A percentile compares a stretch with the other conserved stretches of the same genome.
Evolutionary conservation across 2,329 filamentous ascomycete genomes (phyloP).

Genomic region (Coniochaeta sp.): DNA sequence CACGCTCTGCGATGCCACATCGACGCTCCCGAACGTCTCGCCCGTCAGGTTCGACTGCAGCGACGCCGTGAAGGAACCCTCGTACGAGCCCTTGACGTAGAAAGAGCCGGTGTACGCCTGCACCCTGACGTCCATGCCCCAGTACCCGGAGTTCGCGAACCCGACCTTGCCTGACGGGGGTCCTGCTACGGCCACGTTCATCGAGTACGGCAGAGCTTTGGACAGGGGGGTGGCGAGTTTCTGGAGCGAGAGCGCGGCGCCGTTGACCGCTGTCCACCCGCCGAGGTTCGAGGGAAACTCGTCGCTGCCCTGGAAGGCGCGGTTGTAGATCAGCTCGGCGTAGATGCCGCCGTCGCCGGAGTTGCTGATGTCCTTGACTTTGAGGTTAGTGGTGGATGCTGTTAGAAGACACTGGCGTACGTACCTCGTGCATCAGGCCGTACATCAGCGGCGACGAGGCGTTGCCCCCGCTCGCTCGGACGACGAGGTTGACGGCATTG

Average conservation of each 20-base stretch:
- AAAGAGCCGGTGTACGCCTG: constrained; percentile 43
- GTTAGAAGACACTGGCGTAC: background rate
- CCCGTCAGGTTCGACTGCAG: constrained; percentile 36
- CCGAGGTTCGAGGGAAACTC: constrained; percentile 33
- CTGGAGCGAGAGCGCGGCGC: constrained; percentile 37
- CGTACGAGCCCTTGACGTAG: constrained; percentile 43
- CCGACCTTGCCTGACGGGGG: constrained; percentile 28
- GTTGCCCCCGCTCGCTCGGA: constrained; percentile 24
- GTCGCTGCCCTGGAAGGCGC: constrained; percentile 56
- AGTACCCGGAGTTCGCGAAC: constrained; percentile 46
- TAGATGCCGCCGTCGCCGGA: constrained; percentile 68
- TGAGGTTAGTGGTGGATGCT: background rate
- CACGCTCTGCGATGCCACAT: constrained; percentile 34
- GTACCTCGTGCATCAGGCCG: constrained; percentile 34
- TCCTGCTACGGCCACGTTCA: constrained; percentile 32
- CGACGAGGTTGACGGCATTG: constrained; percentile 3
- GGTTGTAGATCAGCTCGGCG: constrained; percentile 62
- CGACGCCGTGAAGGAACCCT: constrained; percentile 38
- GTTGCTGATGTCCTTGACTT: constrained; percentile 53
- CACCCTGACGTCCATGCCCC: constrained; percentile 46
- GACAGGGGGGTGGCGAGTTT: constrained; percentile 41
- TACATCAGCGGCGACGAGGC: constrained; percentile 28
- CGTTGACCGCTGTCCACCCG: constrained; percentile 37
- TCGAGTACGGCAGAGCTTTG: constrained; percentile 40
- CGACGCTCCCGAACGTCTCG: constrained; percentile 36